Conservation (phyloP, 176 grass and related monocot species). For the Miscanthus lutarioriparius region DNA sequence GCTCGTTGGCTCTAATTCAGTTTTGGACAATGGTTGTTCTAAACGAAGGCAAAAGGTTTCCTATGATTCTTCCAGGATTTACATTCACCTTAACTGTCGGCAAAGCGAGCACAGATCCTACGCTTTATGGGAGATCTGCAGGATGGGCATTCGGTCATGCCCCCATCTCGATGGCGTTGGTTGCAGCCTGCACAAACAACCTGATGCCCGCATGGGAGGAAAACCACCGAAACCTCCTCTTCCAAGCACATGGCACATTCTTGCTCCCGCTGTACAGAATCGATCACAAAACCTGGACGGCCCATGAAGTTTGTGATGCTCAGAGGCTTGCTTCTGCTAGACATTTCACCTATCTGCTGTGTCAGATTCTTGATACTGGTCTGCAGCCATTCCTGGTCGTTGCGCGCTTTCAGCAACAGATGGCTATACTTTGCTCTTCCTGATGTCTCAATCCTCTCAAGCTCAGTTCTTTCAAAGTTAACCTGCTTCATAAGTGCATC, state of each 20-base stretch:
- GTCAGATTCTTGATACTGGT: slow-evolving; percentile 41
- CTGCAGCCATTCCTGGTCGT: slow-evolving; percentile 42
- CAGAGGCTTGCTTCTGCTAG: not conserved
- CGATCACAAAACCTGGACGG: slow-evolving; percentile 14
- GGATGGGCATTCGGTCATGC: slow-evolving; percentile 52
- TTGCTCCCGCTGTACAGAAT: slow-evolving; percentile 44
- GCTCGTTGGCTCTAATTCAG: not conserved
- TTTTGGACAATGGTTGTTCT: not conserved
- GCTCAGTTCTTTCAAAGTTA: slow-evolving; percentile 41
- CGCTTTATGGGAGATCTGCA: slow-evolving; percentile 50
- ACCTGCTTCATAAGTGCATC: slow-evolving; percentile 29
- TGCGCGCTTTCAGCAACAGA: slow-evolving; percentile 42
- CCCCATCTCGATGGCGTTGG: slow-evolving; percentile 44
- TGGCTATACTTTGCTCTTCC: slow-evolving; percentile 38
- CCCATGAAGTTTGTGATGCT: slow-evolving; percentile 15
- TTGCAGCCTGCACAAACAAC: slow-evolving; percentile 51
- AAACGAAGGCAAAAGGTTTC: not conserved
- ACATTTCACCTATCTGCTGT: slow-evolving; percentile 31
- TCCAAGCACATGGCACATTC: slow-evolving; percentile 60
- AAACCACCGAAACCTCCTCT: slow-evolving; percentile 58
- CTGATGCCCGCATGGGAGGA: slow-evolving; percentile 60
- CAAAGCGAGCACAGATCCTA: slow-evolving; percentile 39
- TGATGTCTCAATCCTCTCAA: slow-evolving; percentile 33
- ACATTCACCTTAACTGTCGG: slow-evolving; percentile 30
- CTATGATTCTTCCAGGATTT: not conserved